Conservation (phyloP, 805 yeast genomes). For the Maudiozyma barnettii region DNA sequence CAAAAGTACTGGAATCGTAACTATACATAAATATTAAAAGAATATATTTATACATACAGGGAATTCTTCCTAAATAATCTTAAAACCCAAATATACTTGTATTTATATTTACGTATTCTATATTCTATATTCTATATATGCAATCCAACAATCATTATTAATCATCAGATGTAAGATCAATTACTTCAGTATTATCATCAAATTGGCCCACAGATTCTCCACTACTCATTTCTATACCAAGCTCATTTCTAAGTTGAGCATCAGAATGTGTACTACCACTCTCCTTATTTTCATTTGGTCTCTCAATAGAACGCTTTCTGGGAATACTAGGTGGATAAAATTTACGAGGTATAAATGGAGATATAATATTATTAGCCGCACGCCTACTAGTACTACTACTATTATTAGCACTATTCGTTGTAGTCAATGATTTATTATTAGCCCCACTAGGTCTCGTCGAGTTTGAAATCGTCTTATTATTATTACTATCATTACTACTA, state of each 20-base stretch:
- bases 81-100: too few relatives aligned
- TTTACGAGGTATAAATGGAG: conserved; percentile 28
- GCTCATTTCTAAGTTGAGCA: not conserved
- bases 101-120: too few relatives aligned
- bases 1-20: too few relatives aligned
- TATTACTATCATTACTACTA: too few relatives aligned
- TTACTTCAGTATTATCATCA: conserved; percentile 3
- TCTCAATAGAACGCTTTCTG: conserved; percentile 19
- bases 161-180: conserved; percentile 11
- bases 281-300: not conserved
- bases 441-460: not conserved
- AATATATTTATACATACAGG: too few relatives aligned
- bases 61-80: too few relatives aligned
- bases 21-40: too few relatives aligned
- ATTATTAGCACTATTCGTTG: not conserved
- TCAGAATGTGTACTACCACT: not conserved
- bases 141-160: too few relatives aligned
- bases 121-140: too few relatives aligned
- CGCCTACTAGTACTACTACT: conserved; percentile 2
- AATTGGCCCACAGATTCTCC: not conserved
- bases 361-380: conserved; percentile 6
- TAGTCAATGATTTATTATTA: not conserved
- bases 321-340: conserved; percentile 21
- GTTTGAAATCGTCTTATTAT: not conserved
- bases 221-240: conserved; percentile 1